Evolutionary conservation across 208 protist species (phyloP), one percentile per base, ranked within the genome.

Genomic region (Lotmaria passim): DNA sequence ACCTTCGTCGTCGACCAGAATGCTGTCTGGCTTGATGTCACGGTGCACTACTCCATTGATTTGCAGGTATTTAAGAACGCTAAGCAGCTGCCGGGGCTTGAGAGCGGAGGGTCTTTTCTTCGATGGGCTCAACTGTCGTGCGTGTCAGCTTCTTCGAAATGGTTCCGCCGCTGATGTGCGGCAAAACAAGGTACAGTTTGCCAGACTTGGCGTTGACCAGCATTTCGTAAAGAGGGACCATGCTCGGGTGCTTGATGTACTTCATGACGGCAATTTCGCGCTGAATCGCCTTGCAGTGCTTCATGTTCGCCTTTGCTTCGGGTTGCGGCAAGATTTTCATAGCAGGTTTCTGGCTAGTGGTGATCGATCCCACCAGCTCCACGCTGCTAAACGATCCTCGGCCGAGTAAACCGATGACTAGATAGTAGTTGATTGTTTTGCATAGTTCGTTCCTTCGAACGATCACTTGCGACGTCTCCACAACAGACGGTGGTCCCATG

Each of bases 1-100:
- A 10, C 59, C 69, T 17, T 71, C 30, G 10, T 69, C 64, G 46
- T 75, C 78, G 5, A 89, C 38, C 17, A 95, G 79, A 43, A 98
- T 90, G 72, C 98, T 98, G 66, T 98, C 95, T 3, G 96, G 97
- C 69, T 99, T 98, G 34, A 99, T 87, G 73, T 99, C 97, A 36
- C 97, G 76, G 72, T 98, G 98, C 23, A 98, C 75, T 36, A 91
- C 68, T 24, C 62, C 43, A 19, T 74, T 53, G 4, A 58, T 51
- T 47, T 87, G 82, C 36, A 90, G n/a, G 55, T 83, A 72, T 28
- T 81, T 69, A 14, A 93, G 58, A 10, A 68, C 82, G 17, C 55
- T 62, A 17, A 83, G 7, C 26, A 89, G 79, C 30, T 86, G 72
- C 26, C 23, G 23, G 0, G 82, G 51, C 46, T n/a, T 80, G 71